Evolutionary conservation across 441 rosid species (phyloP).

Genomic region (Brassica hybrid): DNA sequence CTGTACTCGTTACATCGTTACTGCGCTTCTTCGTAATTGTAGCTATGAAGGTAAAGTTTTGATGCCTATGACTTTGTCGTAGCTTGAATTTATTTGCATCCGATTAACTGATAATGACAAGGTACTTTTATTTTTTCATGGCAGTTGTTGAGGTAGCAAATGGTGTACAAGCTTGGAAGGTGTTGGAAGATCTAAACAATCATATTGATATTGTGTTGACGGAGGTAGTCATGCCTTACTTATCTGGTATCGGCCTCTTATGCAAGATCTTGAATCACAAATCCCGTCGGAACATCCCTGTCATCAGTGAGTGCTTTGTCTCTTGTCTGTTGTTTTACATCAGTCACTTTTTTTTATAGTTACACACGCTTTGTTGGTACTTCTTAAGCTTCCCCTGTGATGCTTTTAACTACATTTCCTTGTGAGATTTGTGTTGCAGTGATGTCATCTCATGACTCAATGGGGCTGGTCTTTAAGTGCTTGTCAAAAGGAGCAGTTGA

Average conservation of each 20-base stretch:
- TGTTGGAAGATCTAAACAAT: slow-evolving; percentile 65
- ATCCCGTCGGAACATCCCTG: slow-evolving; percentile 74
- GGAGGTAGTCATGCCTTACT: slow-evolving; percentile 77
- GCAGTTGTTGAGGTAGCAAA: slow-evolving; percentile 74
- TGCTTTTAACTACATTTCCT: slow-evolving; percentile 37
- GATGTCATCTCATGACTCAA: slow-evolving; percentile 96
- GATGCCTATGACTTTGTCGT: background rate
- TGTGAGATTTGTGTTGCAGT: slow-evolving; percentile 67
- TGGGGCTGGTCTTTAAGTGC: slow-evolving; percentile 91
- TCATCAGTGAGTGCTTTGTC: slow-evolving; percentile 70
- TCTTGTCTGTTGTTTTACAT: slow-evolving; percentile 22
- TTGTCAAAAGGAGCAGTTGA: slow-evolving; percentile 95
- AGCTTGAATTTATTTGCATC: background rate
- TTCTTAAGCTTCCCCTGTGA: slow-evolving; percentile 33
- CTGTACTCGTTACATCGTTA: slow-evolving; percentile 71
- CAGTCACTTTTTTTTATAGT: slow-evolving; percentile 2
- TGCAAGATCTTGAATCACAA: slow-evolving; percentile 80
- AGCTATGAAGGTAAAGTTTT: slow-evolving; percentile 66
- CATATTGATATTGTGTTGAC: slow-evolving; percentile 80
- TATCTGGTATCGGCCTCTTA: slow-evolving; percentile 79
- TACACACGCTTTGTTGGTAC: slow-evolving; percentile 28
- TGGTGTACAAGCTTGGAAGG: slow-evolving; percentile 85
- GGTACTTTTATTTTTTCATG: slow-evolving; percentile 11
- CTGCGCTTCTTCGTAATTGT: slow-evolving; percentile 74
- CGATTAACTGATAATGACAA: background rate